Base-by-base conservation (phyloP, 75 land plant species). In the Pinus taeda region DNA sequence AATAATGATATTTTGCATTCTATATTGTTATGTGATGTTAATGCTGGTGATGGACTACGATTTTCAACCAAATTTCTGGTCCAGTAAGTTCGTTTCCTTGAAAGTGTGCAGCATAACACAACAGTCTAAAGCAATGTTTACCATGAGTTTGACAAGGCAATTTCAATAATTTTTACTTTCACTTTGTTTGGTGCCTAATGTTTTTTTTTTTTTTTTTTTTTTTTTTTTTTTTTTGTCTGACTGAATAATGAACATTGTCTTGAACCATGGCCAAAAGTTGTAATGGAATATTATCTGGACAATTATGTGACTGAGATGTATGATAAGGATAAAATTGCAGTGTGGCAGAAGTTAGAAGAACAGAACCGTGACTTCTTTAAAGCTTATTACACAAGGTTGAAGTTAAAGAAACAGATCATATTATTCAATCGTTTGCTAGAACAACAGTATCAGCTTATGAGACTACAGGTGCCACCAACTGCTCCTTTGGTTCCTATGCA, bases 311-410 rank as follows among this genome's bases (percentile, higher is more conserved):
- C 49, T 37, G n/a, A 67, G 45, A 18, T 37, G 71, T 67, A 20
- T 67, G n/a, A 39, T 67, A n/a, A 17, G 22, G 17, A 15, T 67
- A 18, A 49, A 49, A 15, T 67, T 67, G 49, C 80, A 95, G 98
- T 95, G 36, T 95, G 96, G 98, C 92, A 91, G 88, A 95, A 95
- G 77, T 78, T 95, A 78, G 98, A 95, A 81, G 98, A 95, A 82
- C 97, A 95, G 84, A 95, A 95, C 86, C 85, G 89, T 57, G 98
- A 95, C 26, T 95, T 95, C 77, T 95, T 95, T 88, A 91, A 93
- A 60, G 98, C 98, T 26, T 95, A 95, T 79, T 95, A 93, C 78
- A 91, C 90, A 64, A 87, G 98, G 77, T 81, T 95, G 55, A 95
- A 95, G 67, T 79, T 95, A 75, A 95, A 95, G 83, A 93, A 87